Evolutionary conservation across 2,329 filamentous ascomycete genomes (phyloP), one percentile per base, ranked within the genome.

Genomic region (Aspergillus ibericus): DNA sequence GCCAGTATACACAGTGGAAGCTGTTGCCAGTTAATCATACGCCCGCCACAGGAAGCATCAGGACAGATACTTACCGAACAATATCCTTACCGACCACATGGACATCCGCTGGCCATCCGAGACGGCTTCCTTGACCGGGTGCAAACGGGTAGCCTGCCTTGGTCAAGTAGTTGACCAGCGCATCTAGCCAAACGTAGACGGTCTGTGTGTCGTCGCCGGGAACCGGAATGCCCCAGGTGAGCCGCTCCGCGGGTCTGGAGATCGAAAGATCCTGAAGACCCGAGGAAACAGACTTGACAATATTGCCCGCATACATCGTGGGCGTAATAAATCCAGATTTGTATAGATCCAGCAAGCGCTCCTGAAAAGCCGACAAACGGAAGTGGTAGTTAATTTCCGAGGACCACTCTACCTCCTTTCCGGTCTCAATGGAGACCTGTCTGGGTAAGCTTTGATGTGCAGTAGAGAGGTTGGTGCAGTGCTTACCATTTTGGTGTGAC

Each of bases 1-100:
- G 95, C 95, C 96, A 99, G 80, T 99, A 99, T 49, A 99, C 88
- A 75, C 91, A 93, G 73, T 99, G 96, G 75, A 99, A 99, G 16
- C 82, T 80, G 56, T 5, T 13, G 34, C 22, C 58, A 49, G 53
- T 70, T 59, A 70, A 61, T 64, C 47, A 4, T 56, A 36, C 34
- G 6, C 6, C n/a, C 9, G 16, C 18, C 20, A 20, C 9, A 25
- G 29, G 12, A 16, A 46, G 53, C 34, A 20, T 51, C 12, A 25
- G 47, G 48, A 32, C 29, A 46, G 55, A 55, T 50, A 40, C 55
- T 61, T 68, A 80, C 76, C 92, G 89, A 58, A 96, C 82, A 64
- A 99, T 99, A 73, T 99, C 95, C 76, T 99, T 99, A 50, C 95
- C 95, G 56, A 99, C 88, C 25, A 99, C 86, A 47, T 99, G 95